Evolutionary conservation across 73 alveolate species (phyloP).

Genomic region (Uronychia binucleata): DNA sequence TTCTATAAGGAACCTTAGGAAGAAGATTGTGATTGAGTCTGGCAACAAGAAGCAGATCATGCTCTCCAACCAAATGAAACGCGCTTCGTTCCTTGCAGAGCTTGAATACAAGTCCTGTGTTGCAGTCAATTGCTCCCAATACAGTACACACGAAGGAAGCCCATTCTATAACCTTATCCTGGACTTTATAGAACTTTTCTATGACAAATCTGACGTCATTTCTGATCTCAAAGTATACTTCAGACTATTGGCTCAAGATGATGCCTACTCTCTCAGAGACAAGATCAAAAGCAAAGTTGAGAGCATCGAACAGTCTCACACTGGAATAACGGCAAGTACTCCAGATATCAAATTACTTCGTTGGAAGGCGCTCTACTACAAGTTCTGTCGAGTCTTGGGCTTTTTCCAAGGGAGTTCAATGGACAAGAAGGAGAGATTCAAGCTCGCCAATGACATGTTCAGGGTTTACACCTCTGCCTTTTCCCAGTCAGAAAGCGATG

Average conservation of each 20-base stretch:
- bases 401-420: not conserved
- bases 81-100: constrained; percentile 42
- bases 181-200: constrained; percentile 48
- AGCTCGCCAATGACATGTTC: constrained; percentile 43
- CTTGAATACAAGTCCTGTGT: constrained; percentile 47
- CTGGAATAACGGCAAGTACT: not conserved
- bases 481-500: constrained; percentile 26
- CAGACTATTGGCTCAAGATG: constrained; percentile 34
- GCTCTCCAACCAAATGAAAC: constrained; percentile 25
- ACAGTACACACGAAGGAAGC: constrained; percentile 46
- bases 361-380: constrained; percentile 34
- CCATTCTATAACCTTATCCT: constrained; percentile 37
- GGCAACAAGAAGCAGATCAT: constrained; percentile 15
- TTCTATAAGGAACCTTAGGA: constrained; percentile 32
- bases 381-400: constrained; percentile 34
- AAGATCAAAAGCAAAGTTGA: constrained; percentile 28
- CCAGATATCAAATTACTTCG: constrained; percentile 50
- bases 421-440: constrained; percentile 36
- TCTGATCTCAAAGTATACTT: constrained; percentile 32
- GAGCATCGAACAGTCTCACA: constrained; percentile 19
- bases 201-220: constrained; percentile 53
- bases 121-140: constrained; percentile 44
- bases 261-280: constrained; percentile 44
- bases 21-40: constrained; percentile 39
- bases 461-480: constrained; percentile 23